Evolutionary conservation across 768 basidiomycete species (phyloP).

Genomic region (Sistotremastrum niveocremeum): DNA sequence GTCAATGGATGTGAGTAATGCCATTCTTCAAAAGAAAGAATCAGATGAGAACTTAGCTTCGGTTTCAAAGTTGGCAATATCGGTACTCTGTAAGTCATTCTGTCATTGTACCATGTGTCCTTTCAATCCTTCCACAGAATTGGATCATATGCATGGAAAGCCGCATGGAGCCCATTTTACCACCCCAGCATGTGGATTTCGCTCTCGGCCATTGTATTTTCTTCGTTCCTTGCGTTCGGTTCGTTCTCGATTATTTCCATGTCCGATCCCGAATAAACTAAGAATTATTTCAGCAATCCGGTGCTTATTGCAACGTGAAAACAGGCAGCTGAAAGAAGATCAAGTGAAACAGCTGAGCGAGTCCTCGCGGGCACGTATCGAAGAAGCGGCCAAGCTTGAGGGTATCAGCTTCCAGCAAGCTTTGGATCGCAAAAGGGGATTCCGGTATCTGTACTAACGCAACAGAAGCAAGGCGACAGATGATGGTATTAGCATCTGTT

Average conservation of each 20-base stretch:
- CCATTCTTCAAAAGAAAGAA: too few species aligned
- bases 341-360: slow-evolving; percentile 31
- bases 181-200: slow-evolving; percentile 48
- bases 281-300: slow-evolving; percentile 24
- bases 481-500: too few species aligned
- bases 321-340: slow-evolving; percentile 34
- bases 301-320: slow-evolving; percentile 32
- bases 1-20: slow-evolving; percentile 4
- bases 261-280: not conserved
- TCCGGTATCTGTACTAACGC: slow-evolving; percentile 40
- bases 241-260: slow-evolving; percentile 2
- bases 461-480: too few species aligned
- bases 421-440: slow-evolving; percentile 39
- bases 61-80: slow-evolving; percentile 27
- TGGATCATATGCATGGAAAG: slow-evolving; percentile 49
- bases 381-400: slow-evolving; percentile 45
- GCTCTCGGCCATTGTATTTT: slow-evolving; percentile 19
- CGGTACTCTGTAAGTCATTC: slow-evolving; percentile 37
- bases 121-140: slow-evolving; percentile 23
- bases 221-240: slow-evolving; percentile 22
- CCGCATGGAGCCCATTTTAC: slow-evolving; percentile 45
- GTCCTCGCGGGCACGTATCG: slow-evolving; percentile 34
- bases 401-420: slow-evolving; percentile 49
- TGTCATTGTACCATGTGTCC: not conserved
- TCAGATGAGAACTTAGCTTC: too few species aligned